Evolutionary conservation across 169 alveolate genomes (phyloP), one percentile per base, ranked within the genome.

Genomic region (Cystoisospora suis): DNA sequence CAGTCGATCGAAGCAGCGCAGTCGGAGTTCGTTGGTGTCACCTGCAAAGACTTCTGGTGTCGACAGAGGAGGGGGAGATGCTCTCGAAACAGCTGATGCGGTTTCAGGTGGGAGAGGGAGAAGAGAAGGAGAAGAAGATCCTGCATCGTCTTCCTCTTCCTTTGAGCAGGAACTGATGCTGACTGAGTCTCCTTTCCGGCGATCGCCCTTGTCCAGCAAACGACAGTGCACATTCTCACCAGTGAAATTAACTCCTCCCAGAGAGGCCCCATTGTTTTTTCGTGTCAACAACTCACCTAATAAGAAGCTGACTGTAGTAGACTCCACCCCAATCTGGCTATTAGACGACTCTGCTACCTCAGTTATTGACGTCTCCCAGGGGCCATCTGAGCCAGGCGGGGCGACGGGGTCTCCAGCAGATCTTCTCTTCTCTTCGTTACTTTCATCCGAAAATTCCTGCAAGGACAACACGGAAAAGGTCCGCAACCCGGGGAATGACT

Each of bases 1-100:
- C 56, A 72, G 83, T 34, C 83, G 83, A 27, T 72, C 83, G 56
- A 72, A 72, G 83, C 83, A 56, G 56, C 6, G 83, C 3, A 40
- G 42, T 53, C 83, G 83, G 32, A 17, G 83, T 53, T 12, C n/a
- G n/a, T 12, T 20, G 9, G 61, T 49, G 61, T 9, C n/a, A 20
- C 61, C 61, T 9, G 61, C 61, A 20, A 20, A 20, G 9, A 9
- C 20, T 20, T 9, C 9, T 20, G 61, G 61, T 9, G n/a, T n/a
- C n/a, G 61, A 49, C 61, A 49, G 61, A 20, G 61, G 61, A 20
- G n/a, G 61, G n/a, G 61, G 61, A 20, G n/a, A n/a, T n/a, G n/a
- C n/a, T n/a, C n/a, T n/a, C n/a, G n/a, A n/a, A n/a, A n/a, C n/a
- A n/a, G n/a, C n/a, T n/a, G n/a, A n/a, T n/a, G n/a, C n/a, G n/a